These are phyloP conservation scores for Pseudomassariella vexata DNA, from an alignment of 2,329 filamentous ascomycete genomes.

Conservation along the genomic window DNA sequence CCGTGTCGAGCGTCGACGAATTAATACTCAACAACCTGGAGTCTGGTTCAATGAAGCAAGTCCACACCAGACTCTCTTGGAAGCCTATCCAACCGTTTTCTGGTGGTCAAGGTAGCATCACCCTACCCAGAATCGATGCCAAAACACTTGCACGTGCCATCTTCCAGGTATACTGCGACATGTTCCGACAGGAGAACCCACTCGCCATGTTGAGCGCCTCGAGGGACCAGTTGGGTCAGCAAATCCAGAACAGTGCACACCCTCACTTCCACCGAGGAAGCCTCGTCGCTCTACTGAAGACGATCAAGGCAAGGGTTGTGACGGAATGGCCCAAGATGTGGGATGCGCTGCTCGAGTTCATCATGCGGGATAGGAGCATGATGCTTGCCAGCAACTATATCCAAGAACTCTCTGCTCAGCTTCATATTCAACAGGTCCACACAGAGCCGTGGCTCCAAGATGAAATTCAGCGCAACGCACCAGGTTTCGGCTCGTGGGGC, in stretches of 20 bases:
- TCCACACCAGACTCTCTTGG: conserved; percentile 23
- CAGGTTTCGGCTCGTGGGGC: conserved; percentile 30
- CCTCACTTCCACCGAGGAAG: conserved; percentile 31
- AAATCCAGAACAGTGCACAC: conserved; percentile 12
- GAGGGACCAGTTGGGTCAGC: no score
- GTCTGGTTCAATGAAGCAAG: conserved; percentile 1
- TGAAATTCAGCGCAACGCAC: conserved; percentile 13
- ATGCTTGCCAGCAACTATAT: conserved; percentile 23
- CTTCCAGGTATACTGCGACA: conserved; percentile 34
- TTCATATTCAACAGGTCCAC: conserved; percentile 28
- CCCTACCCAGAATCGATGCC: conserved; percentile 23
- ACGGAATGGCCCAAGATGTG: conserved; percentile 28
- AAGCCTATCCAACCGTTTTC: conserved; percentile 15
- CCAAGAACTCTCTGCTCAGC: conserved; percentile 29
- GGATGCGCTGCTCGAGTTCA: conserved; percentile 20
- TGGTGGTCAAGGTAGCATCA: conserved; percentile 8
- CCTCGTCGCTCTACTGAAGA: conserved; percentile 31
- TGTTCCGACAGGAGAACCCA: conserved; percentile 37
- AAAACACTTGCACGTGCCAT: conserved; percentile 31
- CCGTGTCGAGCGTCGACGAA: conserved; percentile 33
- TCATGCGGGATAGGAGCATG: conserved; percentile 23
- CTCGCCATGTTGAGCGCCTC: conserved; percentile 8
- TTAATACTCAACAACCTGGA: conserved; percentile 21
- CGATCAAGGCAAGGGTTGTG: conserved; percentile 25
- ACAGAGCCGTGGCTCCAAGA: conserved; percentile 24